phyloP scores from a whole-genome alignment of 148 eudicot genomes.

The Dianthus caryophyllus region DNA sequence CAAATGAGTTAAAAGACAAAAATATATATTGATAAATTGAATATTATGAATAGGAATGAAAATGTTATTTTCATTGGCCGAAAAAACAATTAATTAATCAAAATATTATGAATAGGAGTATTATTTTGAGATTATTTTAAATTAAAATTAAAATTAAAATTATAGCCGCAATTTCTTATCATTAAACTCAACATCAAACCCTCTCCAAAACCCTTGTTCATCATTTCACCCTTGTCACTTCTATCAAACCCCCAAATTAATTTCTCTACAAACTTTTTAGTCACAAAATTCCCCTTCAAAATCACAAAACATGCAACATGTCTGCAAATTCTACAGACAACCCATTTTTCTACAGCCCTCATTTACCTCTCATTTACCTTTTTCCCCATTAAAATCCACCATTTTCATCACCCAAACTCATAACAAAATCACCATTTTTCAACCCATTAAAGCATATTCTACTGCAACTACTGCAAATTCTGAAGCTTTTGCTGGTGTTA shows the following conservation, averaged over 20 bases:
- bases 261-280: background rate
- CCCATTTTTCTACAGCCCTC: conserved; percentile 35
- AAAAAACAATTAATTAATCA: too few species aligned
- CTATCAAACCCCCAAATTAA: background rate
- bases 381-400: conserved; percentile 15
- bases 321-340: conserved; percentile 39
- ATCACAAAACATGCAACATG: conserved; percentile 30
- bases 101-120: too few species aligned
- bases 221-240: background rate
- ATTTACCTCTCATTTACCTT: conserved; percentile 18
- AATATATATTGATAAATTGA: too few species aligned
- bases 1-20: too few species aligned
- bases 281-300: conserved; percentile 1
- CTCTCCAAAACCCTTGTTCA: too few species aligned
- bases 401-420: conserved; percentile 14
- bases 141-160: too few species aligned
- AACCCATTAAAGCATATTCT: conserved; percentile 32
- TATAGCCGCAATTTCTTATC: too few species aligned
- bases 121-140: too few species aligned
- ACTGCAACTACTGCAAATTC: conserved; percentile 30
- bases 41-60: too few species aligned
- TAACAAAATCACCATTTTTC: conserved; percentile 6
- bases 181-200: too few species aligned
- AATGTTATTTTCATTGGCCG: too few species aligned
- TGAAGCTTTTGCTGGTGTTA: conserved; percentile 22